phyloP scores from a whole-genome alignment of 2,329 filamentous ascomycete genomes.

The Colletotrichum falcatum region DNA sequence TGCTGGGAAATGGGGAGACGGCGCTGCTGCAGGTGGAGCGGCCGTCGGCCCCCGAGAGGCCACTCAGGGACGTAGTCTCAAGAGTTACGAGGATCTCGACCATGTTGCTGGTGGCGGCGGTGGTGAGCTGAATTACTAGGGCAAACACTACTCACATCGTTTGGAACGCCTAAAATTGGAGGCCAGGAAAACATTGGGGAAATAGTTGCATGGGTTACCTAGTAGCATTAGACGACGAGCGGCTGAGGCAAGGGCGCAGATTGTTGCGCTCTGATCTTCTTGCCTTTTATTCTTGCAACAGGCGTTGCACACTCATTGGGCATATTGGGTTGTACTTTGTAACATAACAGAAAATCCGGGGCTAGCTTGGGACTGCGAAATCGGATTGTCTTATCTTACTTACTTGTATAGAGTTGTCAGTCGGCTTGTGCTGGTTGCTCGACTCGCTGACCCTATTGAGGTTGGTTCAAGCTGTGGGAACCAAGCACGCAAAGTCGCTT shows the following conservation, averaged over 20 bases:
- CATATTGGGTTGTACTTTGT: constrained; percentile 31
- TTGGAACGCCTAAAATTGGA: constrained; percentile 6
- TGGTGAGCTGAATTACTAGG: constrained; percentile 90
- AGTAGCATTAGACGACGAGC: constrained; percentile 1
- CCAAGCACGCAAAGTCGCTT: no score
- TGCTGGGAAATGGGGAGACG: constrained; percentile 76
- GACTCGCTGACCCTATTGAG: not conserved
- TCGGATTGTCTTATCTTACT: not conserved
- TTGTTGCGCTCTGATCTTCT: not conserved
- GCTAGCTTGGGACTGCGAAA: constrained; percentile 26
- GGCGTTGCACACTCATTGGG: constrained; percentile 23
- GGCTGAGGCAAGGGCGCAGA: constrained; percentile 7
- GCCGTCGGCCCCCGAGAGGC: constrained; percentile 90
- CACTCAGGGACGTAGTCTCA: constrained; percentile 90
- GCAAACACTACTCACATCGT: constrained; percentile 23
- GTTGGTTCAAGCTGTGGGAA: no score
- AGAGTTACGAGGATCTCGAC: constrained; percentile 98
- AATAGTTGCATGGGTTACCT: not conserved
- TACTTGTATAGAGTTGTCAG: not conserved
- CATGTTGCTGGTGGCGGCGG: constrained; percentile 80
- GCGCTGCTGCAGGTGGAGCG: constrained; percentile 75
- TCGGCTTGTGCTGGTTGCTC: not conserved
- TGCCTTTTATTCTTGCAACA: constrained; percentile 8
- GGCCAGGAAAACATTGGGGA: constrained; percentile 4
- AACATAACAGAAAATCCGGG: constrained; percentile 35